phyloP scores from a whole-genome alignment of 2,329 filamentous ascomycete genomes.

The Paracorniculantispora psalliotae region DNA sequence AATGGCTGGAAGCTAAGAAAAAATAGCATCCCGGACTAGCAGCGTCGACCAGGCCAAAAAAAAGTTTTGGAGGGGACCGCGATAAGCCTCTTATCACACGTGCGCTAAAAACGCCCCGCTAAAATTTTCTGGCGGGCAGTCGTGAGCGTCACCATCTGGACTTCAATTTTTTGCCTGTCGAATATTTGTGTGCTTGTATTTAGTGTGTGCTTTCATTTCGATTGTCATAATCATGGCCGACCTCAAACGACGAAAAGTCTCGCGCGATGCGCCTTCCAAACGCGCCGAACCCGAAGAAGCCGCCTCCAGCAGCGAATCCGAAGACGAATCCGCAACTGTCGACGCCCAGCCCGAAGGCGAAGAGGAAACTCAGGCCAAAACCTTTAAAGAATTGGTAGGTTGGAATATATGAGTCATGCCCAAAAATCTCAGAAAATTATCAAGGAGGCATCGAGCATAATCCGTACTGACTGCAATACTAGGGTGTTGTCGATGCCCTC shows the following conservation, averaged over 20 bases:
- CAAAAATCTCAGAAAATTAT: constrained; percentile 12
- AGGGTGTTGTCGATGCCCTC: constrained; percentile 79
- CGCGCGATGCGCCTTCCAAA: constrained; percentile 19
- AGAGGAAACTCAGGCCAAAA: constrained; percentile 39
- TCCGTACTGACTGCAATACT: no score
- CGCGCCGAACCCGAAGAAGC: background rate
- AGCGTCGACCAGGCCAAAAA: constrained; percentile 22
- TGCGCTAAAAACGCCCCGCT: constrained; percentile 23
- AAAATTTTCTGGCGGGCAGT: constrained; percentile 24
- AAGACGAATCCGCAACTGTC: constrained; percentile 31
- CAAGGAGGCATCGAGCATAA: no score
- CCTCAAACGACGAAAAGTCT: constrained; percentile 38
- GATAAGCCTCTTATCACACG: constrained; percentile 21
- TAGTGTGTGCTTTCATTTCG: background rate
- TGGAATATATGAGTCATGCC: background rate
- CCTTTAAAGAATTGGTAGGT: constrained; percentile 61
- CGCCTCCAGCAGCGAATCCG: constrained; percentile 4
- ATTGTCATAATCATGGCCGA: constrained; percentile 28
- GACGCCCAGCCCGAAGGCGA: constrained; percentile 30
- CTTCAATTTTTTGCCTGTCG: background rate
- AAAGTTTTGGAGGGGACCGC: constrained; percentile 28
- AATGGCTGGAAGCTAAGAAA: constrained; percentile 11
- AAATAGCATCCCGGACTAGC: background rate
- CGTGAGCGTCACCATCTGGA: background rate
- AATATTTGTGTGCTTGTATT: background rate